Percentiles rank a stretch among this genome's conserved stretches.
phyloP scores from a whole-genome alignment of 805 yeast species.

The Ogataea minuta region DNA sequence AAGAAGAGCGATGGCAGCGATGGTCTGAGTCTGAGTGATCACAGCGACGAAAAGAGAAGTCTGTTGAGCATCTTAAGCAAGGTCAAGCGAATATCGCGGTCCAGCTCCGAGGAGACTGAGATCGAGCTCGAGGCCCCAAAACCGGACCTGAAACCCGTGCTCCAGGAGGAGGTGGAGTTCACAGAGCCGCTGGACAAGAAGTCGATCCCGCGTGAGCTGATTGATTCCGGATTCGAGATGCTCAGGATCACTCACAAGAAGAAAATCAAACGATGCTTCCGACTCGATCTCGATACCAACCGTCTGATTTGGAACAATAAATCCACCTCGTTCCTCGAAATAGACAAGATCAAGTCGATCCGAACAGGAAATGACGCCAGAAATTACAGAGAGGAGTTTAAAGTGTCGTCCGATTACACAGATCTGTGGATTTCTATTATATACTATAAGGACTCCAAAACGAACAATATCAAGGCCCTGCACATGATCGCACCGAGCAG shows the following conservation, averaged over 20 bases:
- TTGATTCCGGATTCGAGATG: constrained; percentile 59
- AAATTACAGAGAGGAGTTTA: constrained; percentile 83
- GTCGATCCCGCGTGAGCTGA: constrained; percentile 44
- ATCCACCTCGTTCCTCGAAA: constrained; percentile 41
- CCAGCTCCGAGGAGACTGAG: constrained; percentile 15
- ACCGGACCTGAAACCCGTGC: constrained; percentile 1
- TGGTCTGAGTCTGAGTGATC: constrained; percentile 13
- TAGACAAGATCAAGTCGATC: constrained; percentile 65
- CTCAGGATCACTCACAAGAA: constrained; percentile 71
- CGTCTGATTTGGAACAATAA: constrained; percentile 57
- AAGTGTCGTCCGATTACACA: constrained; percentile 63
- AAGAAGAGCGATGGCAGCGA: constrained; percentile 15
- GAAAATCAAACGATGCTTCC: constrained; percentile 55
- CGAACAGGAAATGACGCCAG: constrained; percentile 69
- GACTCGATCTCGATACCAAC: constrained; percentile 54
- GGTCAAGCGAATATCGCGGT: constrained; percentile 16
- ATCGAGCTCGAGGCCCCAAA: constrained; percentile 10
- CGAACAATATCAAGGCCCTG: constrained; percentile 67
- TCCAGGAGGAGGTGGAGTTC: constrained; percentile 14
- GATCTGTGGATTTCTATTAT: constrained; percentile 79
- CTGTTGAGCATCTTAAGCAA: constrained; percentile 10
- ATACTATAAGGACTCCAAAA: constrained; percentile 56
- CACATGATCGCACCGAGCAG: constrained; percentile 67
- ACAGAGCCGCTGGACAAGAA: constrained; percentile 25
- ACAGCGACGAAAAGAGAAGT: constrained; percentile 10